Base-by-base conservation (phyloP, 148 eudicot species). In the Pouteria glomerata region DNA sequence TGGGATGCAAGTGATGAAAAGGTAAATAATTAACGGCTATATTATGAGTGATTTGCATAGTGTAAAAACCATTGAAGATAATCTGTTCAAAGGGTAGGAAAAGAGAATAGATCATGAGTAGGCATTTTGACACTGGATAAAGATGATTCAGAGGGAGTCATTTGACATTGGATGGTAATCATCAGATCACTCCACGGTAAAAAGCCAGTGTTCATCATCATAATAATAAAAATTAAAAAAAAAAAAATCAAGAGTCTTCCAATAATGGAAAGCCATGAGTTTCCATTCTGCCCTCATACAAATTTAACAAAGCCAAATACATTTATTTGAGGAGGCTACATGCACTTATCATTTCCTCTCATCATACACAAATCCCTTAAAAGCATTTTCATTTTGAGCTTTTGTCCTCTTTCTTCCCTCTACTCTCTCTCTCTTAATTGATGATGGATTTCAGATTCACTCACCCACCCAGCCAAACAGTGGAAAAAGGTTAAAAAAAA, bases 181-280 rank as follows among this genome's bases (percentile, higher is more conserved):
- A 67, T 74, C 72, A 74, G 52, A 57, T 33, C 27, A 15, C 59
- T 63, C 68, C 51, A 37, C 42, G 51, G 64, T 60, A 31, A 73
- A n/a, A 60, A 71, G 57, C 66, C n/a, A 44, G 66, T 63, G 51
- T 63, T 63, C 75, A 70, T 70, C 73, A 60, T 50, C n/a, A n/a
- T n/a, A n/a, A n/a, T n/a, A n/a, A n/a, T n/a, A n/a, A n/a, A n/a
- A n/a, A n/a, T n/a, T n/a, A n/a, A n/a, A n/a, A n/a, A n/a, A 31
- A 18, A 30, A 69, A 35, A 68, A 35, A 50, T 27, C n/a, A 31
- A 59, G 33, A 57, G 30, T 47, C 55, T 67, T 67, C 77, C 66
- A 30, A 45, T 66, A 42, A 50, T 37, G 66, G 66, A 58, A 66
- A 50, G 11, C 42, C 19, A 57, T 56, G 64, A 41, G 27, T 48